Percentiles rank a stretch among this genome's conserved stretches.
Evolutionary conservation across 257 asterid species (phyloP).

Genomic region (Eustoma russellianum): DNA sequence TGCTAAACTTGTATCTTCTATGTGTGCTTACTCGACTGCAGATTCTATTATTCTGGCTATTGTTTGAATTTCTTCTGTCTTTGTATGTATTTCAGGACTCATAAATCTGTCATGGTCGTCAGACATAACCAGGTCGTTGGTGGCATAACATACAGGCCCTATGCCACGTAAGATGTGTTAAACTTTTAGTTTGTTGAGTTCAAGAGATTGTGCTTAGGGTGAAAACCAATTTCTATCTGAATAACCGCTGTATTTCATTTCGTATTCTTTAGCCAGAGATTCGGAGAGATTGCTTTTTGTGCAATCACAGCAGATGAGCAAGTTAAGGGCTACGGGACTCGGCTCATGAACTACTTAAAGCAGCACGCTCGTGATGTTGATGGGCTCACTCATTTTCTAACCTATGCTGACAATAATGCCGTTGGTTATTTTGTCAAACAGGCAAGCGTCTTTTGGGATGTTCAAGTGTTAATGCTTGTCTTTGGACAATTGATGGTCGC

Average conservation of each 20-base stretch:
- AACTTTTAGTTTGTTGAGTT: neutral
- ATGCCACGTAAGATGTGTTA: conserved; percentile 45
- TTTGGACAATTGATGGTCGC: neutral
- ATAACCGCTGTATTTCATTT: too few relatives aligned
- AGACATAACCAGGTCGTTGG: conserved; percentile 83
- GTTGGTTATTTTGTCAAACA: conserved; percentile 99
- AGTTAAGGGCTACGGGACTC: conserved; percentile 97
- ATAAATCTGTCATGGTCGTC: conserved; percentile 92
- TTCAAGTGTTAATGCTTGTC: conserved; percentile 2
- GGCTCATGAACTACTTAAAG: conserved; percentile 96
- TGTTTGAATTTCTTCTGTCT: conserved; percentile 4
- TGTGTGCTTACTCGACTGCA: neutral
- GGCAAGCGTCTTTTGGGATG: conserved; percentile 31
- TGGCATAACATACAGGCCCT: conserved; percentile 96
- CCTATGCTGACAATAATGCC: conserved; percentile 98
- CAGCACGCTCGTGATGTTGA: conserved; percentile 96
- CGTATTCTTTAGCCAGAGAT: conserved; percentile 61
- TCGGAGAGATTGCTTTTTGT: conserved; percentile 99
- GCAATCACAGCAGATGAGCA: conserved; percentile 97
- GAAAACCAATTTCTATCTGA: too few relatives aligned
- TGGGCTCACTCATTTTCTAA: conserved; percentile 89
- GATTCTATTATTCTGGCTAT: neutral
- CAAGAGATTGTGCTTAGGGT: neutral
- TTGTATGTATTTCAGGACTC: conserved; percentile 49
- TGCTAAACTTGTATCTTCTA: neutral